Evolutionary conservation across 345 rosid species (phyloP).

Genomic region (Excoecaria cochinchinensis): DNA sequence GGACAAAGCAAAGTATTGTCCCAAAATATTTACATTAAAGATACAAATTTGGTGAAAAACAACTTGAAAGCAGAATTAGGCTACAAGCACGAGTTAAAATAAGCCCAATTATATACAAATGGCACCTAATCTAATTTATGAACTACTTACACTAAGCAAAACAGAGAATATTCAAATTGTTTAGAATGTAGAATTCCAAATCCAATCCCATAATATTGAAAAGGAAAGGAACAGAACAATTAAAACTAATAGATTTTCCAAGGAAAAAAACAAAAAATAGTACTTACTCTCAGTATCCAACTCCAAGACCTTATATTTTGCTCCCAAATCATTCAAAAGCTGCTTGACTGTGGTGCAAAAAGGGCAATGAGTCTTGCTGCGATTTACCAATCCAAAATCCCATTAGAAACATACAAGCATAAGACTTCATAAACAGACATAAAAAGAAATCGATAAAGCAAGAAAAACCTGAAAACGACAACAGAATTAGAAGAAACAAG

Average conservation of each 20-base stretch:
- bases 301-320: constrained; percentile 50
- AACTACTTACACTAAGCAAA: background rate
- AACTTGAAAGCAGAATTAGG: background rate
- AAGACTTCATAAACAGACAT: background rate
- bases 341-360: constrained; percentile 62
- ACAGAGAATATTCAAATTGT: too few species aligned
- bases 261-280: background rate
- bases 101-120: background rate
- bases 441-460: background rate
- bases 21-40: background rate
- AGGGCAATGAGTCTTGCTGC: constrained; percentile 73
- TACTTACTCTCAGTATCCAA: constrained; percentile 61
- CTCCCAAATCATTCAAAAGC: constrained; percentile 56
- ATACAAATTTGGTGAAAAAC: background rate
- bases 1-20: background rate
- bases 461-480: constrained; percentile 65
- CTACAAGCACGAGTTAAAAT: background rate
- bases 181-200: too few species aligned
- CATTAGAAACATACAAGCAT: background rate
- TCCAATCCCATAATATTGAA: background rate
- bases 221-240: background rate
- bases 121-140: background rate
- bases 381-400: background rate
- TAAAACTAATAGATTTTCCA: background rate
- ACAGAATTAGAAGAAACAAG: constrained; percentile 53